A percentile compares a stretch with the other conserved stretches of the same genome.
phyloP scores from a whole-genome alignment of 768 basidiomycete genomes.

The Fistulinella prunicolor region DNA sequence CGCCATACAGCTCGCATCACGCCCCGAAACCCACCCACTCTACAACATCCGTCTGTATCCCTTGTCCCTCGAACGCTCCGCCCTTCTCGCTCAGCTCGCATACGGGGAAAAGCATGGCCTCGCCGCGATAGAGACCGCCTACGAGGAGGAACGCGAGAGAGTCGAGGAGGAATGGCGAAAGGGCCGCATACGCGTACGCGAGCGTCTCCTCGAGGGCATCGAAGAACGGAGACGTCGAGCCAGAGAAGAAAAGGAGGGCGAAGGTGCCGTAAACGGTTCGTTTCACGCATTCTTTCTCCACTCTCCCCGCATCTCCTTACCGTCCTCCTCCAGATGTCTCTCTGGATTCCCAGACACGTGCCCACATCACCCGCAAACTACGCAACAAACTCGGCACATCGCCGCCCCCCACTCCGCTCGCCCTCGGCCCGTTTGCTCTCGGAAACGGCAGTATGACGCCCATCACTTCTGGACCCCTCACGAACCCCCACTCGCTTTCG shows the following conservation, averaged over 20 bases:
- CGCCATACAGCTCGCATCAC: conserved; percentile 60
- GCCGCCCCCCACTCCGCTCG: conserved; percentile 72
- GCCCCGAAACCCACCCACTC: conserved; percentile 60
- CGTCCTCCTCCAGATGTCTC: conserved; percentile 53
- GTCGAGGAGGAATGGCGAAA: conserved; percentile 83
- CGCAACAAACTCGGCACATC: conserved; percentile 78
- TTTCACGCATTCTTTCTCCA: neutral
- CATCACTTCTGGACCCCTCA: conserved; percentile 65
- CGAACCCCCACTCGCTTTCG: conserved; percentile 80
- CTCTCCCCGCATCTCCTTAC: conserved; percentile 4
- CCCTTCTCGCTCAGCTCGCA: conserved; percentile 61
- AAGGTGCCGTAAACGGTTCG: conserved; percentile 70
- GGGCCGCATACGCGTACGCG: conserved; percentile 71
- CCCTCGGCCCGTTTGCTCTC: conserved; percentile 33
- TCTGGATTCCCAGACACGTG: conserved; percentile 71
- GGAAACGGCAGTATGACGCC: conserved; percentile 47
- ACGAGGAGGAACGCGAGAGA: conserved; percentile 71
- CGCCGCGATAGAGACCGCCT: conserved; percentile 65
- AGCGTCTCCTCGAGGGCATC: conserved; percentile 78
- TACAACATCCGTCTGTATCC: conserved; percentile 76
- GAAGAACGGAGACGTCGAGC: conserved; percentile 78
- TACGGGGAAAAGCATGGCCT: conserved; percentile 68
- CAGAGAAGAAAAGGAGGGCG: conserved; percentile 86
- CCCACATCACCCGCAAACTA: conserved; percentile 80
- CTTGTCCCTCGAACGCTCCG: conserved; percentile 71